phyloP scores from a whole-genome alignment of 257 asterid genomes.

The Solanum stenotomum region DNA sequence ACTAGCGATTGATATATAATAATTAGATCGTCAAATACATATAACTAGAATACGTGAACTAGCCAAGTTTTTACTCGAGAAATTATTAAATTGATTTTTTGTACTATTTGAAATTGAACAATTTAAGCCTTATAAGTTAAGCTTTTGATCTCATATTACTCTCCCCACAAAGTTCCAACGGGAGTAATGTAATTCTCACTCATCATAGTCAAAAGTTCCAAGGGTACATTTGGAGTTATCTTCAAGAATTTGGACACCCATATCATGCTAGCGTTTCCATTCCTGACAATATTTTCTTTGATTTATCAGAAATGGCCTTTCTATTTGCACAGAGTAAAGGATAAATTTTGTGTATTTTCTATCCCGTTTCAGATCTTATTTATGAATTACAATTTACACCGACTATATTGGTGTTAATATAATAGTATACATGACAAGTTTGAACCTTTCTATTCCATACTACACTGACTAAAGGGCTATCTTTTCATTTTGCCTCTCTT shows the following conservation, averaged over 20 bases:
- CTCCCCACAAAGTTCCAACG: no score
- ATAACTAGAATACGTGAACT: no score
- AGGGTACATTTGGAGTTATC: not conserved
- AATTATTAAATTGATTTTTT: no score
- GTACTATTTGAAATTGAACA: not conserved
- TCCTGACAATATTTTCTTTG: no score
- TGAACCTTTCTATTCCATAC: not conserved
- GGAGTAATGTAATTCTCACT: not conserved
- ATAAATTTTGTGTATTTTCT: no score
- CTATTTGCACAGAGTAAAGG: no score
- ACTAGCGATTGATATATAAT: not conserved
- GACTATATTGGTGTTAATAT: not conserved
- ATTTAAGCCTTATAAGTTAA: not conserved
- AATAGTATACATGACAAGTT: not conserved
- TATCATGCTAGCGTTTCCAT: not conserved
- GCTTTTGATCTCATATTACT: not conserved
- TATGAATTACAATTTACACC: no score
- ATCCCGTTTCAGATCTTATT: no score
- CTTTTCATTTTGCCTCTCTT: not conserved
- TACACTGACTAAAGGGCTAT: no score
- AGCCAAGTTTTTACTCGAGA: no score
- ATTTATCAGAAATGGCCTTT: no score
- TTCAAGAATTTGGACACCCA: not conserved
- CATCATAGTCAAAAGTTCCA: not conserved
- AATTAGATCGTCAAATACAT: not conserved